Percentiles rank a stretch among this genome's conserved stretches.
Evolutionary conservation across 495 filamentous ascomycete genomes (phyloP).

Genomic region (Xylaria longipes): DNA sequence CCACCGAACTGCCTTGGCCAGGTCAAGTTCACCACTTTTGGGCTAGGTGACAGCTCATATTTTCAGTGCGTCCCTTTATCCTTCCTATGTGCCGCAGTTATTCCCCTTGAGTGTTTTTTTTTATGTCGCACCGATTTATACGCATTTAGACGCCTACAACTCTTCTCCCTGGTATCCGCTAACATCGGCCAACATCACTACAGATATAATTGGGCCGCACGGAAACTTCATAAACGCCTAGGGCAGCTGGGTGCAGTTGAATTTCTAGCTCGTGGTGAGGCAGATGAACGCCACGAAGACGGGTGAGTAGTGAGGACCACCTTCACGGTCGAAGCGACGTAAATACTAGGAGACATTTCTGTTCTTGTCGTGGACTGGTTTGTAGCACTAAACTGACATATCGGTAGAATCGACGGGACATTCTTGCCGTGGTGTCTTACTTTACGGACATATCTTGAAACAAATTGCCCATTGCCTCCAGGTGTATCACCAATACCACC

Average conservation of each 20-base stretch:
- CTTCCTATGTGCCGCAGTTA: not conserved
- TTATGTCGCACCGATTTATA: not conserved
- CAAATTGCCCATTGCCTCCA: constrained; percentile 69
- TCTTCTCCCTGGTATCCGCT: not conserved
- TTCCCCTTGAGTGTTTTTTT: not conserved
- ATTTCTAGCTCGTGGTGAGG: constrained; percentile 79
- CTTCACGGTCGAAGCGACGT: not conserved
- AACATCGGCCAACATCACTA: constrained; percentile 3
- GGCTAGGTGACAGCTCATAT: constrained; percentile 94
- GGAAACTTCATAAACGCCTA: constrained; percentile 86
- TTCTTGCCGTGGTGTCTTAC: constrained; percentile 79
- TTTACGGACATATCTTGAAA: constrained; percentile 68
- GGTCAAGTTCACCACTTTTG: constrained; percentile 82
- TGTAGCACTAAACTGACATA: constrained; percentile 7
- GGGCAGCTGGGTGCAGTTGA: constrained; percentile 84
- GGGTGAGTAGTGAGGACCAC: constrained; percentile 62
- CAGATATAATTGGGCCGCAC: constrained; percentile 91
- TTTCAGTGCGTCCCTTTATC: constrained; percentile 64
- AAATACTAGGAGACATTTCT: constrained; percentile 1
- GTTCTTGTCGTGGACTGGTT: not conserved
- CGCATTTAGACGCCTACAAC: not conserved
- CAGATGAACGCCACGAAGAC: constrained; percentile 91
- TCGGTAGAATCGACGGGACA: constrained; percentile 70
- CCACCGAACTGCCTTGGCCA: constrained; percentile 68
- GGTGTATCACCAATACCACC: constrained; percentile 73